These are phyloP conservation scores for Pleurotus tuber-regium DNA, from an alignment of 768 basidiomycete genomes.

Conservation along the genomic window DNA sequence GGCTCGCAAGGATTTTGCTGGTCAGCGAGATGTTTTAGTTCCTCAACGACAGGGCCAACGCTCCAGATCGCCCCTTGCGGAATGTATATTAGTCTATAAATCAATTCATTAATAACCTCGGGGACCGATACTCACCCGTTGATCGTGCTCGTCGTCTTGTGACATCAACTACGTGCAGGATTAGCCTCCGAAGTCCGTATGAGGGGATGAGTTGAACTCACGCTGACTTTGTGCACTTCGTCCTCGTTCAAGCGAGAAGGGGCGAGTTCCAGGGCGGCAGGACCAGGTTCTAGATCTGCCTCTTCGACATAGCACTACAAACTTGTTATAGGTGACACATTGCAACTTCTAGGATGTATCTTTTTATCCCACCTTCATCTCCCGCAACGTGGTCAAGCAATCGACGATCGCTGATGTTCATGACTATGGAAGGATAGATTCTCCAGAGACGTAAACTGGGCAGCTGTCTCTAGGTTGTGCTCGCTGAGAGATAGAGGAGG, in stretches of 20 bases:
- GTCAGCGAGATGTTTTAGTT: too few species aligned
- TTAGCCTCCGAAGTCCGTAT: too few species aligned
- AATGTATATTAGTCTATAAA: too few species aligned
- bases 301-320: neutral
- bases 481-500: neutral
- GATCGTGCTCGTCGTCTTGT: too few species aligned
- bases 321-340: neutral
- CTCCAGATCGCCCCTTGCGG: too few species aligned
- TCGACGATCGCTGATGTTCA: neutral
- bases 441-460: neutral
- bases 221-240: neutral
- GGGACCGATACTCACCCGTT: too few species aligned
- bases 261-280: neutral
- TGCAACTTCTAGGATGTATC: neutral
- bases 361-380: conserved; percentile 7
- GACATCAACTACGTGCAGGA: too few species aligned
- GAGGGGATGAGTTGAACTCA: neutral
- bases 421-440: neutral
- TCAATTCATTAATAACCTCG: too few species aligned
- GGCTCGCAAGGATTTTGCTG: too few species aligned
- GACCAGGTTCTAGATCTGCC: neutral
- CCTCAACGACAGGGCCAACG: too few species aligned
- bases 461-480: too few species aligned
- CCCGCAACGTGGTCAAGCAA: neutral
- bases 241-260: neutral